A percentile compares a stretch with the other conserved stretches of the same genome.
Evolutionary conservation across 2,329 filamentous ascomycete species (phyloP).

Genomic region (Hypoxylon sp.): DNA sequence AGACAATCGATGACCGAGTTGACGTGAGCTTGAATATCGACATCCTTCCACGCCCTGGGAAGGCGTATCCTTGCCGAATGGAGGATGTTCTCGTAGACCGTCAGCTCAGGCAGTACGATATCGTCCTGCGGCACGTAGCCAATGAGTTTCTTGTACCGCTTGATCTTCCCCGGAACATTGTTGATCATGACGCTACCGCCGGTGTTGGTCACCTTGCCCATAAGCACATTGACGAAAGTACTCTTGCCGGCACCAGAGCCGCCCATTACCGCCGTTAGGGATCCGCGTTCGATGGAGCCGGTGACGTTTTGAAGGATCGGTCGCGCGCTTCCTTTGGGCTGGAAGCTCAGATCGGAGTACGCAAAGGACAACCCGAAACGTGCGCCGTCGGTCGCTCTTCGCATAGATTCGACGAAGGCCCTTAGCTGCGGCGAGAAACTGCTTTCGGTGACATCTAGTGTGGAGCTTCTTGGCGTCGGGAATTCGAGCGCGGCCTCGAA

Average conservation of each 20-base stretch:
- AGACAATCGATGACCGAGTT: conserved; percentile 70
- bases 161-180: conserved; percentile 63
- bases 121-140: conserved; percentile 75
- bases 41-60: conserved; percentile 65
- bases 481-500: conserved; percentile 59
- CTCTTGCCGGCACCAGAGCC: conserved; percentile 72
- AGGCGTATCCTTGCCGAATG: conserved; percentile 71
- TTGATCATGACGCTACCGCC: conserved; percentile 68
- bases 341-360: conserved; percentile 66
- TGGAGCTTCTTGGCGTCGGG: conserved; percentile 48
- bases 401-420: conserved; percentile 68
- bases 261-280: conserved; percentile 72
- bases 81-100: conserved; percentile 73
- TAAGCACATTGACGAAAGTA: conserved; percentile 73
- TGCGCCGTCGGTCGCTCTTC: conserved; percentile 64
- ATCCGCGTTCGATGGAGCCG: conserved; percentile 67
- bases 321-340: conserved; percentile 61
- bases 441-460: conserved; percentile 52
- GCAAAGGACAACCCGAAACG: conserved; percentile 69
- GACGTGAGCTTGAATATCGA: conserved; percentile 67
- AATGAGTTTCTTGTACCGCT: conserved; percentile 71
- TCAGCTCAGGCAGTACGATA: conserved; percentile 71
- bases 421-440: conserved; percentile 60
- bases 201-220: conserved; percentile 70
- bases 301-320: conserved; percentile 68